Evolutionary conservation across 2,329 filamentous ascomycete genomes (phyloP).

Genomic region (Neopestalotiopsis rosae): DNA sequence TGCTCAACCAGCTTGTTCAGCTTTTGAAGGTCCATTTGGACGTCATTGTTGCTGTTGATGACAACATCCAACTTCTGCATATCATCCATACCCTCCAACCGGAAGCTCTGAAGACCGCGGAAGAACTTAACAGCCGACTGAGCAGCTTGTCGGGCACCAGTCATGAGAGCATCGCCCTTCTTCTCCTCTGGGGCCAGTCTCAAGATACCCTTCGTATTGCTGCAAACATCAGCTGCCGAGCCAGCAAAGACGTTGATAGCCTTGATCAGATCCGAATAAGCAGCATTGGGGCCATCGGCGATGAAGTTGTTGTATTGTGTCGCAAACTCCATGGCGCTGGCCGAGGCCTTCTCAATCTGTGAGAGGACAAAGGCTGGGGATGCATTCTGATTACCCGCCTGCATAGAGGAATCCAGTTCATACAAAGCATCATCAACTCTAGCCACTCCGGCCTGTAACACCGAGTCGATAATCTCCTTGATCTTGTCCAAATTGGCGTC

Average conservation of each 20-base stretch:
- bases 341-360: conserved; percentile 95
- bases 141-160: conserved; percentile 82
- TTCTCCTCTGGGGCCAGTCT: conserved; percentile 95
- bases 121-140: conserved; percentile 92
- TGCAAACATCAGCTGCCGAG: conserved; percentile 90
- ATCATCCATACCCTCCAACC: conserved; percentile 86
- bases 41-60: conserved; percentile 96
- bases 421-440: conserved; percentile 96
- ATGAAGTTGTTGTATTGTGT: conserved; percentile 99
- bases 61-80: conserved; percentile 96
- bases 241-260: conserved; percentile 90
- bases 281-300: conserved; percentile 90
- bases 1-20: conserved; percentile 92
- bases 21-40: conserved; percentile 91
- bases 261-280: conserved; percentile 89
- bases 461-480: conserved; percentile 96
- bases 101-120: conserved; percentile 90
- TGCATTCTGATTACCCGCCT: conserved; percentile 97
- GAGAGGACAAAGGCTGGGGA: conserved; percentile 94
- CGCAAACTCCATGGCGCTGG: conserved; percentile 94
- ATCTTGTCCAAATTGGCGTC: conserved; percentile 89
- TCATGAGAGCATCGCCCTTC: conserved; percentile 85
- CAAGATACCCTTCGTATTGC: conserved; percentile 94
- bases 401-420: conserved; percentile 96
- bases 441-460: conserved; percentile 89